Conservation (phyloP, 129 eudicot genomes). For the Flaveria linearis region DNA sequence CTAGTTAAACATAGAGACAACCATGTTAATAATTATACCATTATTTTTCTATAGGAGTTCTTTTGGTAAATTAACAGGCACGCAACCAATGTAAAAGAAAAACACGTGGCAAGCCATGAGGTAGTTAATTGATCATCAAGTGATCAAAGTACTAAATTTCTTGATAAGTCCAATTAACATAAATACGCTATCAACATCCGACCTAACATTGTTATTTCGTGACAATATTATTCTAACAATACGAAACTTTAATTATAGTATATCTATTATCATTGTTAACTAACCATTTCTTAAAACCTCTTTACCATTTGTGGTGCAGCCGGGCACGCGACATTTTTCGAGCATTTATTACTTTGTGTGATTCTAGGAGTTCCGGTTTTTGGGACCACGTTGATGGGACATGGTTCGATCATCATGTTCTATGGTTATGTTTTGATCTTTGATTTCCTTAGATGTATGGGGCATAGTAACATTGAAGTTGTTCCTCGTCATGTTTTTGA, state of each 20-base stretch:
- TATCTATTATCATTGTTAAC: constrained; percentile 10
- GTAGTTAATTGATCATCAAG: too few relatives aligned
- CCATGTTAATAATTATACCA: too few relatives aligned
- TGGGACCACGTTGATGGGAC: constrained; percentile 61
- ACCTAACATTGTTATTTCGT: too few relatives aligned
- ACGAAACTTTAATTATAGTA: background rate
- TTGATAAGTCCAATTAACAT: too few relatives aligned
- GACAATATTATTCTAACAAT: background rate
- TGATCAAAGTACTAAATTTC: too few relatives aligned
- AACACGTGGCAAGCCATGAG: too few relatives aligned
- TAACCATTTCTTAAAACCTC: background rate
- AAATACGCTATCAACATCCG: too few relatives aligned
- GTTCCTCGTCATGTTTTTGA: constrained; percentile 51
- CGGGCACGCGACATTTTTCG: constrained; percentile 72
- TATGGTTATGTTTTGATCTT: constrained; percentile 59
- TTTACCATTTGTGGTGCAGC: constrained; percentile 51
- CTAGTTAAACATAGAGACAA: too few relatives aligned
- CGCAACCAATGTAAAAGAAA: too few relatives aligned
- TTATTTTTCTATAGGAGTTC: too few relatives aligned
- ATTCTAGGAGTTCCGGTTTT: constrained; percentile 57
- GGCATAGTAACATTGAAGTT: constrained; percentile 69
- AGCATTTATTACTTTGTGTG: constrained; percentile 69
- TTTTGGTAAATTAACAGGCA: too few relatives aligned
- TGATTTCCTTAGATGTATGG: constrained; percentile 79
- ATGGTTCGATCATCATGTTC: constrained; percentile 63